Conservation (phyloP, 2,329 filamentous ascomycete genomes). For the Claviceps capensis region DNA sequence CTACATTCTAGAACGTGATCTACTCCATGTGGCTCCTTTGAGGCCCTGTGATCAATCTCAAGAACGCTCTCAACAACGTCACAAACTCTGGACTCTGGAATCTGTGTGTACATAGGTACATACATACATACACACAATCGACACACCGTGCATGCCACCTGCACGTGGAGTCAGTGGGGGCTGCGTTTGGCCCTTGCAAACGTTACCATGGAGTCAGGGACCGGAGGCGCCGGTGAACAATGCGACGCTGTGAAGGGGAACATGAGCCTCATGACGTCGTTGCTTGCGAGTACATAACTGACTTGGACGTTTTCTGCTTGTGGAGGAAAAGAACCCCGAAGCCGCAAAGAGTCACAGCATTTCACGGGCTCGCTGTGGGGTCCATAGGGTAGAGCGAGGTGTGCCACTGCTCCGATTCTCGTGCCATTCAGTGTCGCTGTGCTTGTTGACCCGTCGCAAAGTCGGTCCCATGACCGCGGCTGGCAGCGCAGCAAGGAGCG, state of each 20-base stretch:
- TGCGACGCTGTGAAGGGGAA: background rate
- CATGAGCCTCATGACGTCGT: background rate
- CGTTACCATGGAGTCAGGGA: background rate
- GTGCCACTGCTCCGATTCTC: background rate
- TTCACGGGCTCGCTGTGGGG: background rate
- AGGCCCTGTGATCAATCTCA: too few species aligned
- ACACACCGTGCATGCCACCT: background rate
- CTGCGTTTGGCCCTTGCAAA: too few species aligned
- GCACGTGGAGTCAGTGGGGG: conserved; percentile 2
- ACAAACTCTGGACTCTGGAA: too few species aligned
- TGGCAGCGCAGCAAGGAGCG: background rate
- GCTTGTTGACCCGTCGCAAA: background rate
- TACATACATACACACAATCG: background rate
- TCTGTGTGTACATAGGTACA: too few species aligned
- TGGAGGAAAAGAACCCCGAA: background rate
- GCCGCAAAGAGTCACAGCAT: background rate
- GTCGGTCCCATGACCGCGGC: too few species aligned
- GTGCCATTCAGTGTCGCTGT: background rate
- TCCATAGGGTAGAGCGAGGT: background rate
- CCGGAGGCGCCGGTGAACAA: conserved; percentile 2
- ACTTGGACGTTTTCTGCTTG: background rate
- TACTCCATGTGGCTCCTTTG: too few species aligned
- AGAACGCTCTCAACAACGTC: too few species aligned
- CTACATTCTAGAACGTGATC: too few species aligned
- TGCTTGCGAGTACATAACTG: background rate